Conservation (phyloP, 2,329 filamentous ascomycete species). For the Exophiala spinifera region DNA sequence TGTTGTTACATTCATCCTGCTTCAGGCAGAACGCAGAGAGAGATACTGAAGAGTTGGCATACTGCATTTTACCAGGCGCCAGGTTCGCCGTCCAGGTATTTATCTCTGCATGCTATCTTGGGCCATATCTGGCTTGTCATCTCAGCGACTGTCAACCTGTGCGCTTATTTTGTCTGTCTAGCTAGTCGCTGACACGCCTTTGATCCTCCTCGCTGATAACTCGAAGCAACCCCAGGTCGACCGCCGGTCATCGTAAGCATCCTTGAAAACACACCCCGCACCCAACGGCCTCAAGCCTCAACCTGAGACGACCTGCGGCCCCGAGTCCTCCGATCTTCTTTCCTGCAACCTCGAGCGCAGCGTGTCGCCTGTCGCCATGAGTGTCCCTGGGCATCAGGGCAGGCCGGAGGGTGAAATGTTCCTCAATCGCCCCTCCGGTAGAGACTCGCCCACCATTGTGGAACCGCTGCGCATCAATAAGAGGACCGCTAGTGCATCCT, state of each 20-base stretch:
- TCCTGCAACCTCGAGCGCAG: not conserved
- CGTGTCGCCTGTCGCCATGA: constrained; percentile 38
- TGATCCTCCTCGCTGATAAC: not conserved
- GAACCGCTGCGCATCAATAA: constrained; percentile 84
- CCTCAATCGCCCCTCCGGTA: constrained; percentile 52
- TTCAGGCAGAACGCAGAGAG: not conserved
- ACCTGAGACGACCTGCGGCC: not conserved
- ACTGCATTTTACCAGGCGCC: too few species aligned
- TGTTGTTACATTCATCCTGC: not conserved
- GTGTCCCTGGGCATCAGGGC: constrained; percentile 54
- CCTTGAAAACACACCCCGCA: too few species aligned
- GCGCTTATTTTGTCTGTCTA: constrained; percentile 12
- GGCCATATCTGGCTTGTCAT: not conserved
- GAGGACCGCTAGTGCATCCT: constrained; percentile 60
- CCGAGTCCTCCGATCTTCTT: not conserved
- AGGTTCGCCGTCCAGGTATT: not conserved
- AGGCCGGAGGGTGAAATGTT: constrained; percentile 81
- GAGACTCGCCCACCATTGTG: constrained; percentile 69
- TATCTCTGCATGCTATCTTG: not conserved
- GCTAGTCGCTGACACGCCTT: constrained; percentile 11
- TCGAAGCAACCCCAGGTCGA: constrained; percentile 7
- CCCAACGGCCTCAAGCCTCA: not conserved
- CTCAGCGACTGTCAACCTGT: constrained; percentile 3
- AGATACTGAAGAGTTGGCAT: not conserved
- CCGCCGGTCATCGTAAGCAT: not conserved